Evolutionary conservation across 2,329 filamentous ascomycete species (phyloP).

Genomic region (Pseudocercospora cruenta): DNA sequence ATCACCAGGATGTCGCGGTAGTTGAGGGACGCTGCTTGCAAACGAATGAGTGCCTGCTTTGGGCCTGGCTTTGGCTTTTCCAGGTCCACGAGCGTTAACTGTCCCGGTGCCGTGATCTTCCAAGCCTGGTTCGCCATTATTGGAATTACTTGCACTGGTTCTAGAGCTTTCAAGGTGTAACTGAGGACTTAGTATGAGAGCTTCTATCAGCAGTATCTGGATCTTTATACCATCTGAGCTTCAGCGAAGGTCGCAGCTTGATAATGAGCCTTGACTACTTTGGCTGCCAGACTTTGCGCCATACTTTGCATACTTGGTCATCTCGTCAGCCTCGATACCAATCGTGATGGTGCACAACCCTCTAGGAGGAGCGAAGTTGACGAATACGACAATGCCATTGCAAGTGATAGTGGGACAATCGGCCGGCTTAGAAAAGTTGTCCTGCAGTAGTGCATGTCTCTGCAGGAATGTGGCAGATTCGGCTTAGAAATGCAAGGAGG

Average conservation of each 20-base stretch:
- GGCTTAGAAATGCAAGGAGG: conserved; percentile 7
- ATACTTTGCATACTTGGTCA: not conserved
- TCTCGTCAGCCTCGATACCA: not conserved
- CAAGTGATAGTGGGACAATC: not conserved
- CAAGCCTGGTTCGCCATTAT: conserved; percentile 31
- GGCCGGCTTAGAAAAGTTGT: not conserved
- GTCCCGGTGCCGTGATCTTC: conserved; percentile 28
- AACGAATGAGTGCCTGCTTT: conserved; percentile 53
- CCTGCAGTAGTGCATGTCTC: not conserved
- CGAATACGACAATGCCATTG: not conserved
- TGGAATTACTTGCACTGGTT: not conserved
- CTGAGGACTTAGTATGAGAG: not conserved
- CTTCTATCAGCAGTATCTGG: not conserved
- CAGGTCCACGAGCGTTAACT: conserved; percentile 24
- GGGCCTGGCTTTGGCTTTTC: conserved; percentile 32
- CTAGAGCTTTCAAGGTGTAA: not conserved
- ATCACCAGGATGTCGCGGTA: conserved; percentile 50
- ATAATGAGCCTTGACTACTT: not conserved
- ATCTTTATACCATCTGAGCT: not conserved
- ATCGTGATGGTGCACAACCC: not conserved
- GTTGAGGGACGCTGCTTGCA: conserved; percentile 56
- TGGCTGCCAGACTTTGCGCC: not conserved
- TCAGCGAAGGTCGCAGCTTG: not conserved
- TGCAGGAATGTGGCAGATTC: not conserved
- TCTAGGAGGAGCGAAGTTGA: not conserved